These are phyloP conservation scores for Solanum paucissectum DNA, from an alignment of 257 asterid species.

Conservation along the genomic window DNA sequence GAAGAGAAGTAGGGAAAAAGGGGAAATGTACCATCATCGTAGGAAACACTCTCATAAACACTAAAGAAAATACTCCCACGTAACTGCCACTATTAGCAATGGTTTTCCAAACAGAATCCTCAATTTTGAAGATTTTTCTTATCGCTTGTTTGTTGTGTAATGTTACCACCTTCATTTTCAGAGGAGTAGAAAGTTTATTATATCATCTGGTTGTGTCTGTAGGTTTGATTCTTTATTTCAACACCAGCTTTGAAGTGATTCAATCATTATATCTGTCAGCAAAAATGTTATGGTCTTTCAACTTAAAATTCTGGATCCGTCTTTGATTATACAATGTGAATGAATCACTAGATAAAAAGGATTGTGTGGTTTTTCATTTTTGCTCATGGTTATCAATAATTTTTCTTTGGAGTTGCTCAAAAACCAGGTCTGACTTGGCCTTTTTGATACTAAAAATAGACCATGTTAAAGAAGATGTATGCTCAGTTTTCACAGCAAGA, in stretches of 20 bases:
- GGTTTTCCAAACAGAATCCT: neutral
- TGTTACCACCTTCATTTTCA: neutral
- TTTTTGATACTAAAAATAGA: neutral
- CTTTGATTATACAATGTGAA: neutral
- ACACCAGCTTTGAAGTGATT: neutral
- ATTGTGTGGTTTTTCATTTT: neutral
- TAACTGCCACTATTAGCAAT: neutral
- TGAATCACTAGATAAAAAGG: neutral
- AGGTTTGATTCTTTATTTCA: neutral
- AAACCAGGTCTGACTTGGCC: neutral
- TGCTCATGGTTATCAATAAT: neutral
- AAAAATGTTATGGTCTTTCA: neutral
- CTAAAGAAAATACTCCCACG: conserved; percentile 12
- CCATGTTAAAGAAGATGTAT: neutral
- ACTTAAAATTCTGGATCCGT: neutral
- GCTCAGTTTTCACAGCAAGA: neutral
- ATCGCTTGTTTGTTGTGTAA: neutral
- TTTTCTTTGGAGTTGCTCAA: neutral
- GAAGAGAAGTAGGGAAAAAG: conserved; percentile 45
- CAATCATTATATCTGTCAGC: neutral
- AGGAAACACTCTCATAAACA: conserved; percentile 82
- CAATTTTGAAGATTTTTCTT: conserved; percentile 3
- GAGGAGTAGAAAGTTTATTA: neutral
- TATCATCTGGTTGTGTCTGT: neutral
- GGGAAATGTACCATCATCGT: conserved; percentile 43